phyloP scores from a whole-genome alignment of 495 filamentous ascomycete species.

The Tuber microsphaerosporum region DNA sequence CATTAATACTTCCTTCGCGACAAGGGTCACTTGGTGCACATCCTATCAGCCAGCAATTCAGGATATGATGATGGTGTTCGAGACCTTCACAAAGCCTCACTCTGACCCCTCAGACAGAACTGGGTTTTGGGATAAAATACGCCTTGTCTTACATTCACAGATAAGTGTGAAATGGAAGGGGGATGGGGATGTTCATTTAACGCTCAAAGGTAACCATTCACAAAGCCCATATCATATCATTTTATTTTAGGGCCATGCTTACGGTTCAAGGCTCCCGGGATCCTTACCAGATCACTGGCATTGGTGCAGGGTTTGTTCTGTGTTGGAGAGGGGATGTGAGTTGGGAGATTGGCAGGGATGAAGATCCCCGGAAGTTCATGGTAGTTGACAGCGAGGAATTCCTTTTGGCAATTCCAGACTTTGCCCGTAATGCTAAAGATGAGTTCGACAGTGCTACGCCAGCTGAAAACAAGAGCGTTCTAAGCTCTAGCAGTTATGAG shows the following conservation, averaged over 20 bases:
- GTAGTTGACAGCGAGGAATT: conserved; percentile 90
- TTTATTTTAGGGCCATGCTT: conserved; percentile 10
- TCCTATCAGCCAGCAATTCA: conserved; percentile 98
- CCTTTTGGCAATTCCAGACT: conserved; percentile 87
- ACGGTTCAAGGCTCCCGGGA: conserved; percentile 61
- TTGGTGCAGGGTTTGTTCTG: conserved; percentile 92
- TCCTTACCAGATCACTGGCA: conserved; percentile 85
- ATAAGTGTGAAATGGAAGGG: conserved; percentile 83
- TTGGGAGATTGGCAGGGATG: conserved; percentile 71
- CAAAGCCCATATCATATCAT: neutral
- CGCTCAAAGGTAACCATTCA: conserved; percentile 63
- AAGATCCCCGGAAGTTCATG: conserved; percentile 89
- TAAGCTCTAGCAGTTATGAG: conserved; percentile 59
- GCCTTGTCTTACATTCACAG: conserved; percentile 89
- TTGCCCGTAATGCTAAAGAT: conserved; percentile 75
- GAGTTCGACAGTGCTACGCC: conserved; percentile 51
- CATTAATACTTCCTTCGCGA: conserved; percentile 86
- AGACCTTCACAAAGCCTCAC: conserved; percentile 92
- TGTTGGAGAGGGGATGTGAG: conserved; percentile 90
- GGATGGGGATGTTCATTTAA: conserved; percentile 91
- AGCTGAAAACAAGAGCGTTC: conserved; percentile 56
- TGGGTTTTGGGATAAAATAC: conserved; percentile 99
- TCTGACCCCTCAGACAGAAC: conserved; percentile 86
- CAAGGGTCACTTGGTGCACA: conserved; percentile 90
- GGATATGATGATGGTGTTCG: conserved; percentile 99